Evolutionary conservation across 768 basidiomycete species (phyloP).

Genomic region (Daedalea quercina): DNA sequence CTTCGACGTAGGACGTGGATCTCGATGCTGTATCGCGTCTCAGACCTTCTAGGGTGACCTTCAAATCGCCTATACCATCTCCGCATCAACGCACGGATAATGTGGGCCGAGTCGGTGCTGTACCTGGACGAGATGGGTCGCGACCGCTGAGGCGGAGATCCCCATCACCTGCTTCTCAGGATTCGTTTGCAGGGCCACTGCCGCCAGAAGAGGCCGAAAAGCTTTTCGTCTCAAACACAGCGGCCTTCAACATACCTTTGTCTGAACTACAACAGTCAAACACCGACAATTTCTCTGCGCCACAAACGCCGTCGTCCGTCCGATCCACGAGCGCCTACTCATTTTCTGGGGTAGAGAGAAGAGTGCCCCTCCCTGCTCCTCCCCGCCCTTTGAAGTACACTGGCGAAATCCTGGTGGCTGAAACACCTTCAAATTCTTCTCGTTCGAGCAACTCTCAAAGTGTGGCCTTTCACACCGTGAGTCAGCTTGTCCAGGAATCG

Average conservation of each 20-base stretch:
- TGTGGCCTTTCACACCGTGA: not conserved
- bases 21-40: too few species aligned
- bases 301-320: not conserved
- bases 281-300: conserved; percentile 5
- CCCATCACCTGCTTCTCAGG: conserved; percentile 41
- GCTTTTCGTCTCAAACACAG: conserved; percentile 37
- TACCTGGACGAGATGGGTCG: conserved; percentile 18
- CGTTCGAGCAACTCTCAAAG: conserved; percentile 34
- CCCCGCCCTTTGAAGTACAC: not conserved
- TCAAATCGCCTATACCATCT: conserved; percentile 19
- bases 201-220: conserved; percentile 39
- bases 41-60: conserved; percentile 8
- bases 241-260: conserved; percentile 48
- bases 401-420: conserved; percentile 36
- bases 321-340: not conserved
- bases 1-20: not conserved
- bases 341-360: not conserved
- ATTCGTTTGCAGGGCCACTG: conserved; percentile 55
- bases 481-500: not conserved
- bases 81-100: conserved; percentile 13
- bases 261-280: conserved; percentile 40
- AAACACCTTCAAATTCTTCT: conserved; percentile 38
- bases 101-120: conserved; percentile 12
- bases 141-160: conserved; percentile 24
- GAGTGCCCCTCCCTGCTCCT: not conserved